Base-by-base conservation (phyloP, 768 basidiomycete species). In the Tulasnella sp. region DNA sequence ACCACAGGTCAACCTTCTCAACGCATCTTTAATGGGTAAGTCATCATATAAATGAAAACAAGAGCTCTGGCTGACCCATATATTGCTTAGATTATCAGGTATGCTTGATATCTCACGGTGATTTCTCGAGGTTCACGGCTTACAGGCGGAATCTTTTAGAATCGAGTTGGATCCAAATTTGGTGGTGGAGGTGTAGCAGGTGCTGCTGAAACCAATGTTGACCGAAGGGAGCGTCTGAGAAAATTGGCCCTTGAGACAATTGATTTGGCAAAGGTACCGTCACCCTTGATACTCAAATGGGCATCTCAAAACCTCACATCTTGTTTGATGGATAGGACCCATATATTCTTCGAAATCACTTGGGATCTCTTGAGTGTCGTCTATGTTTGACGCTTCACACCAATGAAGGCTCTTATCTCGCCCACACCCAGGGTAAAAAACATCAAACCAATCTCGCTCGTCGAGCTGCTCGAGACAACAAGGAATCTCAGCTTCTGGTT, bases 401-500 rank as follows among this genome's bases (percentile, higher is more conserved):
- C n/a, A 98, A 98, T 61, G 95, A 99, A 68, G 95, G 95, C 16
- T 95, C 92, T 12, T 96, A 98, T 65, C 83, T 99, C 42, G 95
- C 95, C 0, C 95, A 99, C 60, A 99, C 95, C 0, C 95, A 98
- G 70, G 95, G 95, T 19, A 99, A 98, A 71, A 99, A 98, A 64
- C 95, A 98, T 64, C 95, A 98, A 65, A 98, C 92, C 3, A 98
- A 98, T 64, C 79, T 99, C 45, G 95, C 95, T 12, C 78, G 95
- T 34, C 83, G 95, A 58, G 95, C 95, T 0, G 93, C 93, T n/a
- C 79, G 82, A 57, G 95, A 98, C 72, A 85, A 88, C 41, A 95
- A 96, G 63, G 95, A 96, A 62, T 79, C 83, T 0, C 81, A 86
- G 62, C 67, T 93, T 57, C 90, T 87, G 76, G 81, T 93, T 56